Base-by-base conservation (phyloP, 495 filamentous ascomycete genomes). In the Neurospora pannonica region DNA sequence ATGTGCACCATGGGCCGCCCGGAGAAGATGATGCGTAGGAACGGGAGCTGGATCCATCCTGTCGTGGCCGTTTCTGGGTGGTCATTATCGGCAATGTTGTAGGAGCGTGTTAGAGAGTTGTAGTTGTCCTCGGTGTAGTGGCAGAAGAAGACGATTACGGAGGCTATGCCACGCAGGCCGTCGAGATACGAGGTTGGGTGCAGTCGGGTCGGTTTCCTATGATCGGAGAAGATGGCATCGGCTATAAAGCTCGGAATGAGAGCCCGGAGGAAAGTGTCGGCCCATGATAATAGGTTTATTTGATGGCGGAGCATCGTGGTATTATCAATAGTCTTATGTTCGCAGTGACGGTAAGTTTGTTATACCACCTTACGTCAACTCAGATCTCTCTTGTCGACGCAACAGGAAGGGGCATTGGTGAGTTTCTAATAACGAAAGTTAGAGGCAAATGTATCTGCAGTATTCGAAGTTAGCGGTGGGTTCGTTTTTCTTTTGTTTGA, bases 1-100 rank as follows among this genome's bases (percentile, higher is more conserved):
- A 92, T 88, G 78, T 89, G 87, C 11, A 93, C 91, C 90, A 92
- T 91, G 70, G 91, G 89, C 71, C 89, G 87, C 38, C 90, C 90
- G 8, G 88, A 89, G 78, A 88, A 89, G 13, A 92, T 76, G 73
- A 92, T 81, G 70, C 90, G 87, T 5, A 92, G 38, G 74, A 91
- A 86, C 5, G 91, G 91, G 17, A 92, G 81, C 80, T 92, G 91
- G 70, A 90, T 83, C 70, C 87, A 80, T 15, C 80, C 80, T n/a
- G 81, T 79, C 54, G 54, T 67, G 54, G 24, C 54, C 13, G 24
- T 67, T 31, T 67, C 54, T 7, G 75, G 46, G 1, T 62, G 48
- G 54, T 78, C 78, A 36, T 86, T 80, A 73, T 86, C 86, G 70
- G 88, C 87, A 38, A 88, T 78, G 15, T 84, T 83, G 71, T 84